Conservation (phyloP, 2,329 filamentous ascomycete genomes). For the Fusarium pseudoanthophilum region DNA sequence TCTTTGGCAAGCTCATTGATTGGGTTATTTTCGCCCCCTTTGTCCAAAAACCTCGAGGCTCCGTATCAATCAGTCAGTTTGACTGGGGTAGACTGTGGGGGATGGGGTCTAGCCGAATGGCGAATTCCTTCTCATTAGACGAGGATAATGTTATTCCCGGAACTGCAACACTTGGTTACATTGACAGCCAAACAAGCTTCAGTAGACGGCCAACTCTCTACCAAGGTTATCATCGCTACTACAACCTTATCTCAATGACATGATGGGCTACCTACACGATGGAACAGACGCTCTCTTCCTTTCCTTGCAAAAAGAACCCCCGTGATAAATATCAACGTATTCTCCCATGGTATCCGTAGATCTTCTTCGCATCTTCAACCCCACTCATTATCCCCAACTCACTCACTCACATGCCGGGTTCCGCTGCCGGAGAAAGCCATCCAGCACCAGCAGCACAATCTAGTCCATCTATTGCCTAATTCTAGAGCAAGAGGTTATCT, state of each 20-base stretch:
- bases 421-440: conserved; percentile 13
- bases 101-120: conserved; percentile 21
- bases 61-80: conserved; percentile 21
- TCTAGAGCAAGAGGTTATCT: neutral
- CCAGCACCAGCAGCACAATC: neutral
- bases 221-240: neutral
- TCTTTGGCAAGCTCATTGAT: neutral
- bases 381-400: neutral
- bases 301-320: neutral
- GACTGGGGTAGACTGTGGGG: conserved; percentile 34
- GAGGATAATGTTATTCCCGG: conserved; percentile 6
- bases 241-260: neutral
- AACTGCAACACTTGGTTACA: neutral
- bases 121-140: conserved; percentile 9
- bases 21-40: neutral
- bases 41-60: neutral
- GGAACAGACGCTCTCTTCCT: neutral
- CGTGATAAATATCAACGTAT: neutral
- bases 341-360: conserved; percentile 2
- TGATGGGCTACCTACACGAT: neutral
- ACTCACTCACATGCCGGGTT: conserved; percentile 21
- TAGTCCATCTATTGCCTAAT: conserved; percentile 16
- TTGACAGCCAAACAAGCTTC: neutral
- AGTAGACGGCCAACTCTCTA: neutral
- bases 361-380: conserved; percentile 2